These are phyloP conservation scores for Pelargonium australe DNA, from an alignment of 441 rosid genomes.

Conservation along the genomic window DNA sequence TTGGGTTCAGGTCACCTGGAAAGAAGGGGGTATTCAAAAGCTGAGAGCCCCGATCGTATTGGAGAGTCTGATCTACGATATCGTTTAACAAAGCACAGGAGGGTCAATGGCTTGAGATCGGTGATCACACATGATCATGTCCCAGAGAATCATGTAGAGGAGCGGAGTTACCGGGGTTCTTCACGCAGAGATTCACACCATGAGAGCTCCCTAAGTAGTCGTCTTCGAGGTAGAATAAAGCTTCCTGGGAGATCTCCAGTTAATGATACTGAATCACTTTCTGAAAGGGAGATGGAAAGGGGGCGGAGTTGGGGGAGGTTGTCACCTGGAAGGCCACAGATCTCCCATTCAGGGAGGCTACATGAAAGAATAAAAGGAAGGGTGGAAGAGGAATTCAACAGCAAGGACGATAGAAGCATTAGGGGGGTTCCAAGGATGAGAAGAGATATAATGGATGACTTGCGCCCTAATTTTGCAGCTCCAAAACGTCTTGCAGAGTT, in stretches of 20 bases:
- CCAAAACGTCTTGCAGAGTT: conserved; percentile 62
- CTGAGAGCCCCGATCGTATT: conserved; percentile 43
- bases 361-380: conserved; percentile 54
- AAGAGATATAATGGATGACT: conserved; percentile 44
- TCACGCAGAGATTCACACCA: conserved; percentile 41
- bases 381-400: conserved; percentile 38
- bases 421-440: conserved; percentile 32
- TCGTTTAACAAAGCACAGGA: conserved; percentile 61
- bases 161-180: conserved; percentile 35
- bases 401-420: conserved; percentile 31
- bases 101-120: conserved; percentile 61
- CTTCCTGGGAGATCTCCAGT: conserved; percentile 48
- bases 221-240: conserved; percentile 79
- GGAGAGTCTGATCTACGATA: conserved; percentile 60
- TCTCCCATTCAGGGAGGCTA: conserved; percentile 38
- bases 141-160: conserved; percentile 36
- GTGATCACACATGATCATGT: conserved; percentile 52
- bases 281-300: conserved; percentile 48
- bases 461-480: conserved; percentile 32
- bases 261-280: conserved; percentile 30
- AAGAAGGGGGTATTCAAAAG: conserved; percentile 39
- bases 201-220: conserved; percentile 45
- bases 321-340: conserved; percentile 39
- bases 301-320: conserved; percentile 44
- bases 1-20: conserved; percentile 33